Base-by-base conservation (phyloP, 495 filamentous ascomycete genomes). In the Arthonia radiata region DNA sequence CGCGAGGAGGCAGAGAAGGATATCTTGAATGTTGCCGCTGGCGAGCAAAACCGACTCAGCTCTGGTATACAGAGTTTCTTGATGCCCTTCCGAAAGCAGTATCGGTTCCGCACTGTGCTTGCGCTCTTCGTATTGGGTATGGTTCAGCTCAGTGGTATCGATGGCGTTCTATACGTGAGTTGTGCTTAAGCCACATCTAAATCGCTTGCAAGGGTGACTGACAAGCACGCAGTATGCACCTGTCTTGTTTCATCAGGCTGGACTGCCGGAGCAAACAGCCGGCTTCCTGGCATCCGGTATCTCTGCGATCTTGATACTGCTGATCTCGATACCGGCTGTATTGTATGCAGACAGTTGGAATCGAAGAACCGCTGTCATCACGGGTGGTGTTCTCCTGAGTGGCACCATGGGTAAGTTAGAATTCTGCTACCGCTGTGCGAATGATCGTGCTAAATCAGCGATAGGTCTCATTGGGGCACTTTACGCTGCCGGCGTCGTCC, bases 261-360 rank as follows among this genome's bases (percentile, higher is more conserved):
- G 61, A 4, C 47, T 64, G 13, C 38, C 50, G 4, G 51, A 49
- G 2, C 42, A 52, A 3, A 42, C 51, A 26, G 54, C 60, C 7
- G 52, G 54, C 4, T 61, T 65, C 34, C 52, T 65, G 13, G 57
- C 60, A 2, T 61, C 56, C 4, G 60, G 59, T n/a, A 44, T 65
- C 21, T 57, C 56, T 3, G 57, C 53, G 0, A 41, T 67, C n/a
- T 50, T 67, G 27, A 64, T 66, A 25, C 50, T 63, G 13, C 37
- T 49, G 7, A 52, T 61, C 42, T 61, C 60, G 4, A 40, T 66
- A 8, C 54, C 64, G 0, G 51, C 45, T 11, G 46, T 68, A 17
- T 34, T 73, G 15, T 59, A 56, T 23, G 57, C 62, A 2, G 70
- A 74, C 34, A 56, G 56, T 30, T 72, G 64, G 65, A 64, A 67